These are phyloP conservation scores for Ettlia oleoabundans DNA, from an alignment of 139 green algal genomes.

Conservation along the genomic window DNA sequence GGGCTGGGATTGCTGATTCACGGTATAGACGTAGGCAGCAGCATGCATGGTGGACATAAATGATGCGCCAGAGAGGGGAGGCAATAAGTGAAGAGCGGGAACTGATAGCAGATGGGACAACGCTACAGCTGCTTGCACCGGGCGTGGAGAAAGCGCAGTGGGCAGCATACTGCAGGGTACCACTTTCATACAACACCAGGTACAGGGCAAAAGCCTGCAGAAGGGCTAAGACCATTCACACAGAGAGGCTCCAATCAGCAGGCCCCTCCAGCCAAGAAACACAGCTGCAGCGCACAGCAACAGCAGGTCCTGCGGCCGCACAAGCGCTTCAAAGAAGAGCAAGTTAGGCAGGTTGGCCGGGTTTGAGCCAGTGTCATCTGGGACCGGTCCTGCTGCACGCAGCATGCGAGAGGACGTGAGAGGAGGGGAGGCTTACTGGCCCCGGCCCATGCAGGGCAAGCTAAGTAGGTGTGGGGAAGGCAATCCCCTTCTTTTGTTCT, in stretches of 20 bases:
- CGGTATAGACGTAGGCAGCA: background rate
- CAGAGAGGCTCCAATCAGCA: background rate
- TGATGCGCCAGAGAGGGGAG: background rate
- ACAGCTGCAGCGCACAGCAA: background rate
- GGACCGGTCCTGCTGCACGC: background rate
- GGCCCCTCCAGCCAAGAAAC: background rate
- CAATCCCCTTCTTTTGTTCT: too few relatives aligned
- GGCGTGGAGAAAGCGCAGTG: background rate
- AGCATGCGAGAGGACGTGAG: too few relatives aligned
- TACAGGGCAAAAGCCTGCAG: too few relatives aligned
- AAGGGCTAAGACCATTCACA: background rate
- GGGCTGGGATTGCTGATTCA: background rate
- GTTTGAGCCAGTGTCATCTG: background rate
- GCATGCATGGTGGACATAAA: background rate
- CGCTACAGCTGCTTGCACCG: too few relatives aligned
- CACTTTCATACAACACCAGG: too few relatives aligned
- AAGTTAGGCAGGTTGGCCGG: background rate
- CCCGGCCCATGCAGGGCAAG: too few relatives aligned
- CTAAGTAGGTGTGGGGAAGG: too few relatives aligned
- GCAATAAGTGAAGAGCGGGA: background rate
- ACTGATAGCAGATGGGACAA: too few relatives aligned
- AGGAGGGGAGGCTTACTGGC: too few relatives aligned
- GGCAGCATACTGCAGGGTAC: background rate
- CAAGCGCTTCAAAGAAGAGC: background rate
- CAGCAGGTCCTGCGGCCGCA: background rate